These are phyloP conservation scores for Phytophthora quininea DNA, from an alignment of 352 stramenopile genomes.

Conservation along the genomic window DNA sequence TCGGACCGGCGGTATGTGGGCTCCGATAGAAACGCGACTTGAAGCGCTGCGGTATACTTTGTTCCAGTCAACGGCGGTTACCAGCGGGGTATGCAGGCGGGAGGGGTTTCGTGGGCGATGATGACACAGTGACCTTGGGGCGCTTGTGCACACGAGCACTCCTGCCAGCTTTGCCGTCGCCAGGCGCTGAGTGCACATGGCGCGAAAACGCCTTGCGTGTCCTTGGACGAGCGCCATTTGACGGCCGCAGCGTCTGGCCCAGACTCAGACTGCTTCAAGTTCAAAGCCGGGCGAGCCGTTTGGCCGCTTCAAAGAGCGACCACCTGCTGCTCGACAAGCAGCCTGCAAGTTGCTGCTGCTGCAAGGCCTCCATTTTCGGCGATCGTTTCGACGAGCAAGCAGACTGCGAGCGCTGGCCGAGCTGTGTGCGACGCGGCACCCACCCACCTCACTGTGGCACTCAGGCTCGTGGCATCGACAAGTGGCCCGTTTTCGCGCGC, in stretches of 20 bases:
- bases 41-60: conserved; percentile 18
- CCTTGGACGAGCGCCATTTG: background rate
- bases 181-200: background rate
- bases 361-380: background rate
- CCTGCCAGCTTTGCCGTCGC: background rate
- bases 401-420: background rate
- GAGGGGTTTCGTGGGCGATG: background rate
- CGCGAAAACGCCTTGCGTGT: background rate
- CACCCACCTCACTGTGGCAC: background rate
- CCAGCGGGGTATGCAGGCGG: background rate
- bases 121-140: background rate
- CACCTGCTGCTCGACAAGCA: no score
- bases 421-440: background rate
- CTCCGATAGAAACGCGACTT: conserved; percentile 18
- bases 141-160: background rate
- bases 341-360: no score
- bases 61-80: conserved; percentile 8
- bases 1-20: conserved; percentile 5
- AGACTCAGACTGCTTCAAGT: background rate
- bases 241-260: no score
- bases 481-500: no score
- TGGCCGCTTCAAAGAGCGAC: no score
- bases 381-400: background rate
- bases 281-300: no score
- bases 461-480: no score